These are phyloP conservation scores for Cyclostephanos invisitatus DNA, from an alignment of 108 stramenopile genomes.

Conservation along the genomic window DNA sequence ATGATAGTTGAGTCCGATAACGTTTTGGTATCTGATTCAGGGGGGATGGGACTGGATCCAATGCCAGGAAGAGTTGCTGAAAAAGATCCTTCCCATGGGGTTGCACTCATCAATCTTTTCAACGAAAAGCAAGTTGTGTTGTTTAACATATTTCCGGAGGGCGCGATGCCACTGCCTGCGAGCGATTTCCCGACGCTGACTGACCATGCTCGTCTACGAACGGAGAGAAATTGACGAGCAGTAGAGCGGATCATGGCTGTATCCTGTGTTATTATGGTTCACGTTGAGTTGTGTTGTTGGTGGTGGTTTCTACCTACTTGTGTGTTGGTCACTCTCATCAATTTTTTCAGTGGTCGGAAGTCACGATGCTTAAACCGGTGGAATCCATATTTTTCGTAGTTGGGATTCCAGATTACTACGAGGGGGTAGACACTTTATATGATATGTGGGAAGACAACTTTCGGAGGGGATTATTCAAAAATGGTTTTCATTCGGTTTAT, in stretches of 20 bases:
- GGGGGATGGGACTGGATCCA: slow-evolving; percentile 2
- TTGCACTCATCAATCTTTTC: slow-evolving; percentile 5
- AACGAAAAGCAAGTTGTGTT: background rate
- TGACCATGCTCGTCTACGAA: slow-evolving; percentile 8
- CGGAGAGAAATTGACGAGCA: slow-evolving; percentile 5
- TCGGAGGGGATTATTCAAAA: too few species aligned
- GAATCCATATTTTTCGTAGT: too few species aligned
- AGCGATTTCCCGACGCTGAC: slow-evolving; percentile 2
- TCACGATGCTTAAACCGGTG: too few species aligned
- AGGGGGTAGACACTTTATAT: too few species aligned
- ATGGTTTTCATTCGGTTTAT: background rate
- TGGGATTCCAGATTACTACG: too few species aligned
- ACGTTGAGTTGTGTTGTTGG: too few species aligned
- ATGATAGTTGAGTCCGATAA: background rate
- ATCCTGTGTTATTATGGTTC: too few species aligned
- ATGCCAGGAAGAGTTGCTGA: slow-evolving; percentile 10
- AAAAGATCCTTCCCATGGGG: slow-evolving; percentile 3
- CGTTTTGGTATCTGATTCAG: background rate
- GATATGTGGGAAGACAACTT: too few species aligned
- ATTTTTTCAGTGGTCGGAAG: too few species aligned
- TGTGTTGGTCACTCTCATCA: too few species aligned
- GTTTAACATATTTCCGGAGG: background rate
- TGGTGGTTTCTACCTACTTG: too few species aligned
- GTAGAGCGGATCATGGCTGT: slow-evolving; percentile 10
- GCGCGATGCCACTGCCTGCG: background rate